Base-by-base conservation (phyloP, 106 monocot species). In the Gastrodia elata region DNA sequence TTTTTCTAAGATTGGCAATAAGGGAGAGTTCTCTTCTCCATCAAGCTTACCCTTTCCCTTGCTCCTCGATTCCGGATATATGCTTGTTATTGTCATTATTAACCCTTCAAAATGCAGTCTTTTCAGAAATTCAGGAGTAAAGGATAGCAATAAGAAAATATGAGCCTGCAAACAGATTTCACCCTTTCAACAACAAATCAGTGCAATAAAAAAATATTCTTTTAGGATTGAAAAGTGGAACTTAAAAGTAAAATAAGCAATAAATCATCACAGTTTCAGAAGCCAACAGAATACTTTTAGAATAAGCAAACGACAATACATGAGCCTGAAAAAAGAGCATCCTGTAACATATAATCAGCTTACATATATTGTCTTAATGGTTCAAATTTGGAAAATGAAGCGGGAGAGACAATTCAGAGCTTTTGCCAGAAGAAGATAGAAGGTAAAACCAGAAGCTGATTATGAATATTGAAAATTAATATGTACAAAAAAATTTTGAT, bases 11-110 rank as follows among this genome's bases (percentile, higher is more conserved):
- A 38, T 73, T 15, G 89, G 81, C 20, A 85, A 57, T 46, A 89
- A 61, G 14, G 85, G 89, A 39, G 79, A 33, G 6, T 59, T 81
- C 70, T 82, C 87, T 38, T 88, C n/a, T n/a, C n/a, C n/a, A n/a
- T n/a, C 79, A 33, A 35, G 35, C 30, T 78, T 84, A 28, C 68
- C 74, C 57, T 71, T 84, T 68, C 58, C 1, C 16, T 39, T 38
- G 35, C 49, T 24, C 72, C 40, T 42, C 56, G 33, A 65, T 14
- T 27, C 71, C 71, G 77, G 80, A 38, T 70, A 49, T 68, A 69
- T 0, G 39, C 73, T 77, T 28, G 73, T 71, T 38, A 82, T 86
- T 35, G 86, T 86, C 86, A 86, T 86, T 67, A 20, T 38, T 7
- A 38, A 67, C 37, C 27, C 37, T 36, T 67, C 34, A 67, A 67